Evolutionary conservation across 176 grass and related monocot species (phyloP), one percentile per base, ranked within the genome.

Genomic region (Oryza rufipogon): DNA sequence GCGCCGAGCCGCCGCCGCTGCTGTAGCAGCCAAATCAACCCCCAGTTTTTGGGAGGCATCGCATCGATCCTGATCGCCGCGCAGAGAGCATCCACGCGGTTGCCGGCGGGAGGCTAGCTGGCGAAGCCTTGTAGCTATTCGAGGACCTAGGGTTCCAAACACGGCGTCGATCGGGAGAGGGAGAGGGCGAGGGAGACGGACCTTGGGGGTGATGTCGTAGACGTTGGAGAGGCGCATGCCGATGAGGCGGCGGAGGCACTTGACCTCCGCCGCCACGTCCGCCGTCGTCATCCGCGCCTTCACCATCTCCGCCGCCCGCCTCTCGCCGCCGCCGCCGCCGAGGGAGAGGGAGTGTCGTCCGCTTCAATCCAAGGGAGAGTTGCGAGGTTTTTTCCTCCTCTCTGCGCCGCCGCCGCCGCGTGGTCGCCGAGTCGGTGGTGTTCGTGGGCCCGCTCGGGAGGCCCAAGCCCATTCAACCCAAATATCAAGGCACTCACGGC

Each of bases 171-270:
- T 51, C 26, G 4, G 1, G 3, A 68, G 23, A 23, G 23, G 23
- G 23, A 23, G 38, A 10, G 51, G 16, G 22, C 0, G 71, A 33
- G 15, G 33, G 4, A 54, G 22, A 41, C 26, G 4, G 11, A 90
- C 93, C 94, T 98, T 98, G 66, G 96, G 96, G 67, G 91, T 92
- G 87, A 98, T 85, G 80, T 95, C 96, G 80, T 98, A 98, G 68
- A 98, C 96, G 93, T 98, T 98, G 77, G 93, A 84, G 85, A 94
- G 92, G 86, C 93, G 96, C 96, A 98, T 98, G 75, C 96, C 96
- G 80, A 98, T 98, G 74, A 98, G 87, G 84, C 88, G 88, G 56
- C 93, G 96, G 85, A 98, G 96, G 93, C 91, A 95, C 93, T 98
- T 98, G 38, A 93, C 91, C 93, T 98, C 96, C 68, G 91, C 96